Percentiles rank a stretch among this genome's conserved stretches.
Conservation (phyloP, 2,329 filamentous ascomycete species). For the Trichoderma koningiopsis region DNA sequence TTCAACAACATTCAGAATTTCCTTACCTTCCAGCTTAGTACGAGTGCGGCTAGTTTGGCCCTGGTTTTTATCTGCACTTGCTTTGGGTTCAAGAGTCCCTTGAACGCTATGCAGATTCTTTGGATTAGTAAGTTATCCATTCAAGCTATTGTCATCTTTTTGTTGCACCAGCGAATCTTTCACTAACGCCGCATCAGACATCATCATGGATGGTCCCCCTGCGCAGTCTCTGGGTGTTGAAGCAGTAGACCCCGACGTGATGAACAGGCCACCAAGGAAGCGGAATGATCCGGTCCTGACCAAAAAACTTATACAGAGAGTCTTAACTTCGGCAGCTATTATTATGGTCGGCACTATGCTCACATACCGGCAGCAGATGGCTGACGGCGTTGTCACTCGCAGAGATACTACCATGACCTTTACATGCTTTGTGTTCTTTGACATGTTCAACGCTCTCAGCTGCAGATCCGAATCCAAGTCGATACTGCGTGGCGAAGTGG, state of each 20-base stretch:
- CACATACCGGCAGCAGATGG: conserved; percentile 92
- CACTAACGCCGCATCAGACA: conserved; percentile 62
- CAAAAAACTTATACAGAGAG: conserved; percentile 74
- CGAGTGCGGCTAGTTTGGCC: conserved; percentile 88
- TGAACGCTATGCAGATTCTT: conserved; percentile 99
- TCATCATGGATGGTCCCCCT: conserved; percentile 98
- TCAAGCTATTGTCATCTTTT: too few relatives aligned
- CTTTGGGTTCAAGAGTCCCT: conserved; percentile 88
- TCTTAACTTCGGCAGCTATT: conserved; percentile 81
- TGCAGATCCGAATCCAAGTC: conserved; percentile 92
- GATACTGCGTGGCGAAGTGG: conserved; percentile 81
- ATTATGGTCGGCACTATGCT: conserved; percentile 92
- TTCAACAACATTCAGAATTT: conserved; percentile 99
- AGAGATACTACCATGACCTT: conserved; percentile 99
- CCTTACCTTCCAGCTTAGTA: conserved; percentile 96
- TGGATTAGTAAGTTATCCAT: conserved; percentile 83
- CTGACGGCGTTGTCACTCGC: conserved; percentile 79
- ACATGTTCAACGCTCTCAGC: conserved; percentile 98
- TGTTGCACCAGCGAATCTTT: neutral
- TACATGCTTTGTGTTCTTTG: conserved; percentile 97
- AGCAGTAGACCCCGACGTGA: conserved; percentile 89
- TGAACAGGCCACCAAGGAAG: conserved; percentile 82
- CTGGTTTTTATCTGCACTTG: conserved; percentile 91
- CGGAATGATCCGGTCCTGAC: conserved; percentile 92
- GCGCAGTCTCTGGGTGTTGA: conserved; percentile 97